Conservation (phyloP, 176 grass and related monocot species). For the Cenchrus fungigraminus region DNA sequence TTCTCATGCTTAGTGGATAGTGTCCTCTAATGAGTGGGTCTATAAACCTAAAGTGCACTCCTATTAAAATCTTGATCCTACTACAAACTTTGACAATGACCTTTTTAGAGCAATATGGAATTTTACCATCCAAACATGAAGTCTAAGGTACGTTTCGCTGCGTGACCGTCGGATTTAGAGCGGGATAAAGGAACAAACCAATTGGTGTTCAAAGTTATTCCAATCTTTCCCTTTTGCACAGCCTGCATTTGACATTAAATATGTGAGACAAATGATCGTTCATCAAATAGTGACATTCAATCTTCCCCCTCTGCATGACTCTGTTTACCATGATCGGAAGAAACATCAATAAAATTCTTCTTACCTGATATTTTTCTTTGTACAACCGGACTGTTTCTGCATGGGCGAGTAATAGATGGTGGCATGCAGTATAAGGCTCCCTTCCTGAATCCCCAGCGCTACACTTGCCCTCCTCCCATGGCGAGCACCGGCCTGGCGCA, state of each 20-base stretch:
- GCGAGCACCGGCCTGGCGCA: conserved; percentile 50
- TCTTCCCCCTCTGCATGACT: no score
- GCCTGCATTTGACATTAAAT: conserved; percentile 15
- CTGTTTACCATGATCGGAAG: no score
- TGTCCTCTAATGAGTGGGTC: conserved; percentile 50
- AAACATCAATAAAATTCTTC: no score
- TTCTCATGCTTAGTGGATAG: conserved; percentile 50
- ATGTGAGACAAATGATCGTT: no score
- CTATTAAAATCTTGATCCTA: neutral
- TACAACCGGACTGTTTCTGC: conserved; percentile 36
- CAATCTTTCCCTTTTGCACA: conserved; percentile 53
- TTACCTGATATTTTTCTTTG: conserved; percentile 60
- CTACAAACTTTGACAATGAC: neutral
- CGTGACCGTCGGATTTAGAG: conserved; percentile 33
- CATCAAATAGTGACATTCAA: no score
- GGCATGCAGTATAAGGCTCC: conserved; percentile 57
- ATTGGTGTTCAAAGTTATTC: conserved; percentile 47
- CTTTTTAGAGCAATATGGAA: neutral
- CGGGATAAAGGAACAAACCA: conserved; percentile 57
- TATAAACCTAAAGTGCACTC: conserved; percentile 34
- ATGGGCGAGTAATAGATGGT: conserved; percentile 57
- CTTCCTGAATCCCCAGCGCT: conserved; percentile 45
- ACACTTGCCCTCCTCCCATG: conserved; percentile 39
- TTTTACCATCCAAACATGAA: conserved; percentile 74
- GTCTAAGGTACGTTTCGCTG: conserved; percentile 40